Evolutionary conservation across 768 basidiomycete genomes (phyloP).

Genomic region (Chalciporus sphaerocephalus): DNA sequence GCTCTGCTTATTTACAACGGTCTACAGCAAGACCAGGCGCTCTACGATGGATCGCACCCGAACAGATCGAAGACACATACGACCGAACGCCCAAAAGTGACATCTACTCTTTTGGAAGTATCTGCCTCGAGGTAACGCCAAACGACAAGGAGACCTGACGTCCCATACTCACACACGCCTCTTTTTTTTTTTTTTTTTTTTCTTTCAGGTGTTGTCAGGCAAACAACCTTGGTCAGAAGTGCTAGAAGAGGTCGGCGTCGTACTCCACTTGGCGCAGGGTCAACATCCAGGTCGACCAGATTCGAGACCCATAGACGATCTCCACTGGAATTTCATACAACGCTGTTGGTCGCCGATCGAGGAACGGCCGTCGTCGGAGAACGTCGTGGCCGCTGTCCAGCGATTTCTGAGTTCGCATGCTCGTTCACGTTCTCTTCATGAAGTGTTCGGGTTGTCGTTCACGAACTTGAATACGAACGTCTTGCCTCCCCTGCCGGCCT

Average conservation of each 20-base stretch:
- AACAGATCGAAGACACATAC: conserved; percentile 17
- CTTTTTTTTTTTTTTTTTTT: conserved; percentile 5
- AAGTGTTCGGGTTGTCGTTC: too few species aligned
- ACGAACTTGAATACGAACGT: too few species aligned
- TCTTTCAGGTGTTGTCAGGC: background rate
- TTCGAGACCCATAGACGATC: background rate
- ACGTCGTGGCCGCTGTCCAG: background rate
- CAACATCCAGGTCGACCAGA: background rate
- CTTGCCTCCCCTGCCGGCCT: too few species aligned
- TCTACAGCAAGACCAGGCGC: conserved; percentile 32
- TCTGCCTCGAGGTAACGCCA: conserved; percentile 22
- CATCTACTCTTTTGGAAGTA: conserved; percentile 20
- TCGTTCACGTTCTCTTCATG: background rate
- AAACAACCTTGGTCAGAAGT: conserved; percentile 2
- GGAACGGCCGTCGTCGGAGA: background rate
- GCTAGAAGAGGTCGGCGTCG: background rate
- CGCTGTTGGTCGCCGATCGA: background rate
- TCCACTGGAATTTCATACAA: conserved; percentile 1
- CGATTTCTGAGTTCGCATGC: background rate
- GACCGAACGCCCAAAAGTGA: conserved; percentile 11
- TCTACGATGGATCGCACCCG: conserved; percentile 41
- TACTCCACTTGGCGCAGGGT: conserved; percentile 6
- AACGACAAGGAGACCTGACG: conserved; percentile 4
- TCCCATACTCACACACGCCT: too few species aligned
- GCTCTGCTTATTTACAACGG: background rate